phyloP scores from a whole-genome alignment of 345 rosid species.

The Eutrema yunnanense region DNA sequence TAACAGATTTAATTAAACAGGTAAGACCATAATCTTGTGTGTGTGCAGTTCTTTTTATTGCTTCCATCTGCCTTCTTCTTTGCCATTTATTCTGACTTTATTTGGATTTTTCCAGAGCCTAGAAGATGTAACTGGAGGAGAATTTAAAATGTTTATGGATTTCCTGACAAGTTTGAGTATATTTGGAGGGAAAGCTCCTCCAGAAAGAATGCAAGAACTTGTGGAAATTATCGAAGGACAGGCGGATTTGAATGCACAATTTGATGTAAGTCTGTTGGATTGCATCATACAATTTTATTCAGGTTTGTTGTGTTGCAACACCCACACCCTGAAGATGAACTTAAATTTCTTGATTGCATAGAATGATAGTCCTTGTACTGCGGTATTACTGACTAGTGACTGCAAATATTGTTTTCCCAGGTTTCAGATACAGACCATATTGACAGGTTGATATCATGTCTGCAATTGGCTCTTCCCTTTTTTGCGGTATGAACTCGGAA shows the following conservation, averaged over 20 bases:
- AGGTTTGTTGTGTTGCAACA: slow-evolving; percentile 19
- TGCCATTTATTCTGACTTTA: not conserved
- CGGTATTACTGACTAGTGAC: not conserved
- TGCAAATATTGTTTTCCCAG: slow-evolving; percentile 37
- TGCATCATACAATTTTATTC: slow-evolving; percentile 40
- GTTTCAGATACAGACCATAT: slow-evolving; percentile 91
- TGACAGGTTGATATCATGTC: slow-evolving; percentile 91
- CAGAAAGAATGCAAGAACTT: slow-evolving; percentile 91
- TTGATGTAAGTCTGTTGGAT: slow-evolving; percentile 53
- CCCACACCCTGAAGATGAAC: not conserved
- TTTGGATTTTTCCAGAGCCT: slow-evolving; percentile 52
- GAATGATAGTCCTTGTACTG: not conserved
- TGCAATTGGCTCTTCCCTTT: slow-evolving; percentile 90
- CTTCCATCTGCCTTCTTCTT: not conserved
- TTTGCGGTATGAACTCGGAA: slow-evolving; percentile 54
- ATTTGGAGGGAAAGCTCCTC: slow-evolving; percentile 94
- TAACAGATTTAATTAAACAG: slow-evolving; percentile 87
- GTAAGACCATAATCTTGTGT: slow-evolving; percentile 27
- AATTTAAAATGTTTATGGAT: slow-evolving; percentile 98
- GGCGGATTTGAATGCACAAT: slow-evolving; percentile 90
- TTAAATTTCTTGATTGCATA: not conserved
- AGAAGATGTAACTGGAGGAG: slow-evolving; percentile 95
- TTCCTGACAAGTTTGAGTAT: slow-evolving; percentile 80
- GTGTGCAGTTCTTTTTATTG: not conserved
- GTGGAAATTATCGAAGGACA: slow-evolving; percentile 86